Conservation (phyloP, 768 basidiomycete species). For the Leccinum boreale region DNA sequence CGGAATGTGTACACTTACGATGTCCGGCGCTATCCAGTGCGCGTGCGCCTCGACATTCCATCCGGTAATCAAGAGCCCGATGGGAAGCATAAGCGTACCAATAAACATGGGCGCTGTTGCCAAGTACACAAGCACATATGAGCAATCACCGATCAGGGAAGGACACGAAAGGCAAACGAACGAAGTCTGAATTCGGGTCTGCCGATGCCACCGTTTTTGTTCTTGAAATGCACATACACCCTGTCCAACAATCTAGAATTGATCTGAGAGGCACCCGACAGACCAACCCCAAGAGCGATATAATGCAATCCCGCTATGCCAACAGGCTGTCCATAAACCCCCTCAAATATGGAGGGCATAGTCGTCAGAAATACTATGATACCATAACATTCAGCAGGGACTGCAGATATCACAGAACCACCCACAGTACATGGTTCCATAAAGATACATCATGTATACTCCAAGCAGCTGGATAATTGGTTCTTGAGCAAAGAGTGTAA, state of each 20-base stretch:
- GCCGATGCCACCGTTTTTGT: constrained; percentile 51
- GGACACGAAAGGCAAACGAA: constrained; percentile 18
- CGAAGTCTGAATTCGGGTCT: constrained; percentile 55
- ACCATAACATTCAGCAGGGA: background rate
- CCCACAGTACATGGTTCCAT: constrained; percentile 58
- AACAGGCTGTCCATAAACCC: constrained; percentile 48
- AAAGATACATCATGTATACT: constrained; percentile 67
- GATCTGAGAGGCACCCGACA: constrained; percentile 47
- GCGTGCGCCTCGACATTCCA: constrained; percentile 57
- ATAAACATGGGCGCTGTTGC: constrained; percentile 54
- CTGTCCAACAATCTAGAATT: constrained; percentile 57
- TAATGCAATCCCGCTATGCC: constrained; percentile 71
- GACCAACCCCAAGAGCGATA: constrained; percentile 65
- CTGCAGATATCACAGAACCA: background rate
- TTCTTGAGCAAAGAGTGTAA: constrained; percentile 56
- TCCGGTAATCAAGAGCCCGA: constrained; percentile 66
- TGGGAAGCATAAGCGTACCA: constrained; percentile 56
- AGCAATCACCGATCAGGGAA: background rate
- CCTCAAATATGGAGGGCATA: constrained; percentile 55
- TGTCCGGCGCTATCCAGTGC: constrained; percentile 70
- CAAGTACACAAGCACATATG: background rate
- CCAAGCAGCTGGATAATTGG: constrained; percentile 68
- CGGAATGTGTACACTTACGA: constrained; percentile 39
- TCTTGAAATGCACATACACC: constrained; percentile 45
- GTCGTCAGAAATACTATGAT: constrained; percentile 64